Evolutionary conservation across 108 stramenopile species (phyloP).

Genomic region (Schizochytrium sp.): DNA sequence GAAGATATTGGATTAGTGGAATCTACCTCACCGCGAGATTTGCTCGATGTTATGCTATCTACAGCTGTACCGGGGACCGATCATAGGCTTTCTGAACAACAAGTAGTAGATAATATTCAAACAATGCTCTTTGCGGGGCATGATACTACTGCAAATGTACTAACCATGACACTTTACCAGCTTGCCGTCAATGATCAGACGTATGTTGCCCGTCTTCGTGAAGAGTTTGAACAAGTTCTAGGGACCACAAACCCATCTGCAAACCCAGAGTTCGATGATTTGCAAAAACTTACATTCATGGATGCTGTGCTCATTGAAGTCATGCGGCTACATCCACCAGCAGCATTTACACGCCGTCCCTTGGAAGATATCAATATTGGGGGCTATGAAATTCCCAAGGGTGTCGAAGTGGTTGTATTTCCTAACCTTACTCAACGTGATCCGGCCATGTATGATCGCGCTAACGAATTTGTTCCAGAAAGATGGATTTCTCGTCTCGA

Average conservation of each 20-base stretch:
- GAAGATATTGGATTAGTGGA: not conserved
- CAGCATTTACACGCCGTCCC: not conserved
- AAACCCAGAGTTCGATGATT: not conserved
- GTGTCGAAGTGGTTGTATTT: not conserved
- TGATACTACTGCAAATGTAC: constrained; percentile 33
- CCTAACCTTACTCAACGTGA: constrained; percentile 15
- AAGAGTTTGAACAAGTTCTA: not conserved
- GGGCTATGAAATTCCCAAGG: constrained; percentile 16
- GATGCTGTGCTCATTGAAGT: constrained; percentile 33
- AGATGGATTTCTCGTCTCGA: not conserved
- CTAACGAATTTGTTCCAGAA: constrained; percentile 47
- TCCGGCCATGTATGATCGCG: not conserved
- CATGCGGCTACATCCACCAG: constrained; percentile 17
- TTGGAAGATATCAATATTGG: not conserved
- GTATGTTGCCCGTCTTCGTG: not conserved
- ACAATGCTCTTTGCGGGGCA: constrained; percentile 59
- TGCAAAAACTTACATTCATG: not conserved
- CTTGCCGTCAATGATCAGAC: not conserved
- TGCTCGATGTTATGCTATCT: constrained; percentile 39
- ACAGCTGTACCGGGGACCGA: not conserved
- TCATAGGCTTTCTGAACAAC: not conserved
- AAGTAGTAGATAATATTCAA: constrained; percentile 19
- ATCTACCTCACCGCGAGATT: not conserved
- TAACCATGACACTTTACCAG: constrained; percentile 43
- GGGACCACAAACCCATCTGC: not conserved